These are phyloP conservation scores for Saksenaea oblongispora DNA, from an alignment of 371 early-diverging fungal species.

Conservation along the genomic window DNA sequence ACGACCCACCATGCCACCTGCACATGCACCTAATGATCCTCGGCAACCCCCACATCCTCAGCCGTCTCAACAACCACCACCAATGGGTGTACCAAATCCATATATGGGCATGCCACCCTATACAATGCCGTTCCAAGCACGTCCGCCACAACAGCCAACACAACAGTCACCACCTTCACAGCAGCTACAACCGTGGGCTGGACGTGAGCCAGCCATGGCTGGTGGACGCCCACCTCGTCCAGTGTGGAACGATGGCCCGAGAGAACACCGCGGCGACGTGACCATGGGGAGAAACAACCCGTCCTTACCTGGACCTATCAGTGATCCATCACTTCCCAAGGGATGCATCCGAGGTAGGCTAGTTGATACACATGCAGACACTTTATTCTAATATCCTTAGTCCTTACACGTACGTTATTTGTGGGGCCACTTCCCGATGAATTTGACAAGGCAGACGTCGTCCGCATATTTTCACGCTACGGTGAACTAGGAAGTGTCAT, in stretches of 20 bases:
- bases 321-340: constrained; percentile 34
- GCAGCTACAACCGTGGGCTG: not conserved
- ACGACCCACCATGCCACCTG: not conserved
- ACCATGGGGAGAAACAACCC: not conserved
- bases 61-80: not conserved
- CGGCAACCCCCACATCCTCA: too few species aligned
- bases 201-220: not conserved
- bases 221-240: not conserved
- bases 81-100: not conserved
- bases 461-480: constrained; percentile 32
- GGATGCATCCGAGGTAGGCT: constrained; percentile 43
- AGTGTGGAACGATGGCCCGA: not conserved
- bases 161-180: constrained; percentile 2
- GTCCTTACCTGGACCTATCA: constrained; percentile 21
- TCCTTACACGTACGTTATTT: constrained; percentile 49
- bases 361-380: not conserved
- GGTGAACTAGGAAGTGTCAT: constrained; percentile 46
- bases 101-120: not conserved
- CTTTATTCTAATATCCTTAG: constrained; percentile 13
- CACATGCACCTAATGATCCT: not conserved
- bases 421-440: constrained; percentile 48
- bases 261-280: not conserved
- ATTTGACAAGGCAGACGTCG: constrained; percentile 36
- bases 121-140: not conserved
- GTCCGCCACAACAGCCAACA: not conserved